Conservation (phyloP, 306 rosid genomes). For the Hylodesmum podocarpum region DNA sequence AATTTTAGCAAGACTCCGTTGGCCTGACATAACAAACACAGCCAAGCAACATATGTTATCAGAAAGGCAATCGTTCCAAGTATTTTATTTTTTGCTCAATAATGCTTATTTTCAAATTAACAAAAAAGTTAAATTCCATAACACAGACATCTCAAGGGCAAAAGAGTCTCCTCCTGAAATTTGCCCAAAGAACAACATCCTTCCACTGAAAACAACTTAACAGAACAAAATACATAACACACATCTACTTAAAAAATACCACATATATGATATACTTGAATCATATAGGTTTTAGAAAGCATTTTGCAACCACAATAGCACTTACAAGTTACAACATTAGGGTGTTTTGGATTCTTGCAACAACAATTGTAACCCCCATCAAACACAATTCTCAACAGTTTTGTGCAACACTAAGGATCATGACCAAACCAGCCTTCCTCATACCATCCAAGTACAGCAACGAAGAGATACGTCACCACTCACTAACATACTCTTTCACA, state of each 20-base stretch:
- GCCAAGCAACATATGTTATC: not conserved
- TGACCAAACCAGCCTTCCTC: too few relatives aligned
- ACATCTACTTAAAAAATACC: not conserved
- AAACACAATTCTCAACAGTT: not conserved
- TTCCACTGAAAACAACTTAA: not conserved
- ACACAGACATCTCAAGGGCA: not conserved
- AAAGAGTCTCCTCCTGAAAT: not conserved
- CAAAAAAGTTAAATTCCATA: not conserved
- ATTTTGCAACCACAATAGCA: not conserved
- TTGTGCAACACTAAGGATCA: not conserved
- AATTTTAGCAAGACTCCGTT: conserved; percentile 24
- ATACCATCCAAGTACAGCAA: too few relatives aligned
- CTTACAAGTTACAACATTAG: not conserved
- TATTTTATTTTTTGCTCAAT: not conserved
- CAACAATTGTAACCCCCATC: not conserved
- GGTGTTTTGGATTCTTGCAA: not conserved
- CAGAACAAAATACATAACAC: not conserved
- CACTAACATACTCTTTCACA: too few relatives aligned
- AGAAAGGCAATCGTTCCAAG: not conserved
- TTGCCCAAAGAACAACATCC: not conserved
- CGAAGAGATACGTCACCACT: too few relatives aligned
- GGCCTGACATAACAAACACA: conserved; percentile 40
- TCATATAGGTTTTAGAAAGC: not conserved
- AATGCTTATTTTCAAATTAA: not conserved
- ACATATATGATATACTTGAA: not conserved